Conservation (phyloP, 2,329 filamentous ascomycete genomes). For the Pseudogymnoascus sp. region DNA sequence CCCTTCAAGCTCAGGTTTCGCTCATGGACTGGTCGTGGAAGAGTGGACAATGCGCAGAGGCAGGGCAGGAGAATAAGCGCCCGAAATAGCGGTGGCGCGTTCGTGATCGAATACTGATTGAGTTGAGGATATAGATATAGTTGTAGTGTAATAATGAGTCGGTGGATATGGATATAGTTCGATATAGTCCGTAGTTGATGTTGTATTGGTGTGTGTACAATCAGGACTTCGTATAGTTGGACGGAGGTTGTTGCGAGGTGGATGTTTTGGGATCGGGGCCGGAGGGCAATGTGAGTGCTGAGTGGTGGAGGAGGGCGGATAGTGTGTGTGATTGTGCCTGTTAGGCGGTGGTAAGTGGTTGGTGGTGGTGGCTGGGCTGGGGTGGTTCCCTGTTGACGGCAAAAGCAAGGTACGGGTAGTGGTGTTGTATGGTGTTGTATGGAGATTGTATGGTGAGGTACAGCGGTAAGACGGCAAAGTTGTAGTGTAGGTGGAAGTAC, state of each 20-base stretch:
- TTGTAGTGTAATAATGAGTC: neutral
- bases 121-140: neutral
- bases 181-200: neutral
- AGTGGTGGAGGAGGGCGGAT: no score
- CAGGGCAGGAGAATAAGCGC: neutral
- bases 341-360: neutral
- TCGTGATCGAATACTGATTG: neutral
- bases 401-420: no score
- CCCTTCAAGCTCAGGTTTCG: neutral
- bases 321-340: neutral
- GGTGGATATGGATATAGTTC: neutral
- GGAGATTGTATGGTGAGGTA: no score
- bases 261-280: slow-evolving; percentile 53
- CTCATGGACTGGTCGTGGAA: neutral
- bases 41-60: neutral
- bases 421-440: no score
- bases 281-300: no score
- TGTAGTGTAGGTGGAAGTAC: no score
- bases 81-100: neutral
- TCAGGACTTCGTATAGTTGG: slow-evolving; percentile 45
- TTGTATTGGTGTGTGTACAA: neutral
- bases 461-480: no score
- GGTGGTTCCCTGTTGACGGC: no score
- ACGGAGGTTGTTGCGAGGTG: slow-evolving; percentile 72
- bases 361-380: neutral